Conservation (phyloP, 352 stramenopile species). For the Globisporangium viniferum region DNA sequence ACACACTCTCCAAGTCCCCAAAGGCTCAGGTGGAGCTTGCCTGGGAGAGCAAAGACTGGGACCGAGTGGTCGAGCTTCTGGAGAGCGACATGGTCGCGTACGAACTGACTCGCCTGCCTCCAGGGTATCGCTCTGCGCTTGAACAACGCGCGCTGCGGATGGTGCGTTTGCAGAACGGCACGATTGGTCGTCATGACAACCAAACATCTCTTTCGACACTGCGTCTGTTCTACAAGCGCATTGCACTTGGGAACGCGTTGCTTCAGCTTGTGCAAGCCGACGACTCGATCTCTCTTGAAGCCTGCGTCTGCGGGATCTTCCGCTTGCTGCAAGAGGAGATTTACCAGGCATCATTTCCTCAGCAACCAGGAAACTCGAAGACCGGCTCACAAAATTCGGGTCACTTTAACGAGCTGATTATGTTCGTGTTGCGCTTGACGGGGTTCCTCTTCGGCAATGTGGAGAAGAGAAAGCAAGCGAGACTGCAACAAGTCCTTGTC, state of each 20-base stretch:
- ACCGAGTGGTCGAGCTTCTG: constrained; percentile 42
- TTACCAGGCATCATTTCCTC: constrained; percentile 24
- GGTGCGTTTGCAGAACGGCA: constrained; percentile 30
- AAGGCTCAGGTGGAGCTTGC: constrained; percentile 44
- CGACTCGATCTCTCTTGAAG: constrained; percentile 25
- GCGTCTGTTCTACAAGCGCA: constrained; percentile 48
- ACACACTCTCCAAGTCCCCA: constrained; percentile 28
- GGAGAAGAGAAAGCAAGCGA: constrained; percentile 16
- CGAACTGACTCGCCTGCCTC: constrained; percentile 29
- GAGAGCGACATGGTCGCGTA: constrained; percentile 41
- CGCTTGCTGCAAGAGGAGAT: constrained; percentile 54
- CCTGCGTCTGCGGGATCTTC: constrained; percentile 34
- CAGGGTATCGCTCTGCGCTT: constrained; percentile 33
- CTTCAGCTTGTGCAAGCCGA: constrained; percentile 22
- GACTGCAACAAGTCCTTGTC: constrained; percentile 30
- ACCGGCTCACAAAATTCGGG: not conserved
- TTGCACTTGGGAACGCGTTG: constrained; percentile 49
- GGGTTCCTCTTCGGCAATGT: constrained; percentile 30
- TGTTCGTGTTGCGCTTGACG: constrained; percentile 31
- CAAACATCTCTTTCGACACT: constrained; percentile 20
- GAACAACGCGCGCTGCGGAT: constrained; percentile 51
- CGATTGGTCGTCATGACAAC: constrained; percentile 18
- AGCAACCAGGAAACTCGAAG: not conserved
- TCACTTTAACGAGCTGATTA: constrained; percentile 28
- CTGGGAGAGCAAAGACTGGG: constrained; percentile 47